These are phyloP conservation scores for Angomonas desouzai DNA, from an alignment of 208 protist species.

Conservation along the genomic window DNA sequence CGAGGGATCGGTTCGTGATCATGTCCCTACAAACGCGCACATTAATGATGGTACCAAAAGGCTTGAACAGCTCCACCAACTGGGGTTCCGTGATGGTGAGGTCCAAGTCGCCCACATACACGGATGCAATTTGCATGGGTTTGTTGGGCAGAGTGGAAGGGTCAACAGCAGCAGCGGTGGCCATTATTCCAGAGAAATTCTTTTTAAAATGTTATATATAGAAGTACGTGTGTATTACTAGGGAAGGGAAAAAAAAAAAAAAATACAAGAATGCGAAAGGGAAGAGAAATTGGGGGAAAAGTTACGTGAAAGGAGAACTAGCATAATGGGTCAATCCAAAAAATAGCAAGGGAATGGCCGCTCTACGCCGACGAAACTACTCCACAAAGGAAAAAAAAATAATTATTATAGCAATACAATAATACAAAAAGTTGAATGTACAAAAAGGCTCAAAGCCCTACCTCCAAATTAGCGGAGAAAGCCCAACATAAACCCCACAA, in stretches of 20 bases:
- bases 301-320: too few species aligned
- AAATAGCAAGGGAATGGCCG: too few species aligned
- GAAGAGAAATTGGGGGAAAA: too few species aligned
- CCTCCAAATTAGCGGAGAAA: slow-evolving; percentile 16
- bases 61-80: slow-evolving; percentile 98
- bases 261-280: too few species aligned
- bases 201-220: slow-evolving; percentile 2
- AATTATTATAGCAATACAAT: slow-evolving; percentile 1
- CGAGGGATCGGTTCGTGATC: slow-evolving; percentile 96
- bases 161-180: slow-evolving; percentile 14
- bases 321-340: too few species aligned
- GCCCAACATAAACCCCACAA: slow-evolving; percentile 49
- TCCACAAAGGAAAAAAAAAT: slow-evolving; percentile 9
- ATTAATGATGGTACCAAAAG: slow-evolving; percentile 97
- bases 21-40: slow-evolving; percentile 98
- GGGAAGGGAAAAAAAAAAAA: slow-evolving; percentile 14
- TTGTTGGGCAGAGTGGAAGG: slow-evolving; percentile 26
- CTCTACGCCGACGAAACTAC: too few species aligned
- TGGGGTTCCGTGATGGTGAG: slow-evolving; percentile 88
- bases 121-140: slow-evolving; percentile 92
- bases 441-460: slow-evolving; percentile 7
- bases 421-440: slow-evolving; percentile 1
- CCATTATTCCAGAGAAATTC: slow-evolving; percentile 4
- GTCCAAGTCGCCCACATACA: slow-evolving; percentile 98
- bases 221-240: too few species aligned